These are phyloP conservation scores for Claviceps africana DNA, from an alignment of 2,329 filamentous ascomycete genomes.

Conservation along the genomic window DNA sequence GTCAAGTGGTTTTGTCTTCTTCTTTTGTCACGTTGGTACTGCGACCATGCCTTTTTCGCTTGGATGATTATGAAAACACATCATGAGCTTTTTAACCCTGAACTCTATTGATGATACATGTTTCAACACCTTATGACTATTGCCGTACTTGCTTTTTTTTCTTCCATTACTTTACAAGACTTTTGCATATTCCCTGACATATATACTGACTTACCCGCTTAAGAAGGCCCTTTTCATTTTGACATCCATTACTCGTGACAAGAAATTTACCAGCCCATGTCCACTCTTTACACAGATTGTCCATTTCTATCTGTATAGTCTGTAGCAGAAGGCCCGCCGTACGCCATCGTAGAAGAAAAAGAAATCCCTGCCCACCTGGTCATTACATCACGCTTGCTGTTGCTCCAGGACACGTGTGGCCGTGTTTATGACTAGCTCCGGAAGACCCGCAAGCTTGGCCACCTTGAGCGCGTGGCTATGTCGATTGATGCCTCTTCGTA, in stretches of 20 bases:
- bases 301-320: not conserved
- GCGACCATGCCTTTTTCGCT: not conserved
- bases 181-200: conserved; percentile 14
- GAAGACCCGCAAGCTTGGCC: conserved; percentile 73
- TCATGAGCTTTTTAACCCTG: conserved; percentile 60
- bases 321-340: not conserved
- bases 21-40: not conserved
- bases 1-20: conserved; percentile 15
- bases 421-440: conserved; percentile 53
- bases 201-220: conserved; percentile 21
- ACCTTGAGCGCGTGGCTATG: conserved; percentile 89
- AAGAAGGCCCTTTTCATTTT: not conserved
- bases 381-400: not conserved
- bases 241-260: not conserved
- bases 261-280: not conserved
- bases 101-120: conserved; percentile 43
- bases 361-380: not conserved
- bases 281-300: not conserved
- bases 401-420: conserved; percentile 43
- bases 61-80: conserved; percentile 42
- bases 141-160: conserved; percentile 9
- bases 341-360: conserved; percentile 1
- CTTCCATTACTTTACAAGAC: conserved; percentile 7
- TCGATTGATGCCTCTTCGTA: conserved; percentile 71
- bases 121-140: conserved; percentile 46